A percentile compares a stretch with the other conserved stretches of the same genome.
Conservation (phyloP, 305 asterid species). For the Solanum hybrid region DNA sequence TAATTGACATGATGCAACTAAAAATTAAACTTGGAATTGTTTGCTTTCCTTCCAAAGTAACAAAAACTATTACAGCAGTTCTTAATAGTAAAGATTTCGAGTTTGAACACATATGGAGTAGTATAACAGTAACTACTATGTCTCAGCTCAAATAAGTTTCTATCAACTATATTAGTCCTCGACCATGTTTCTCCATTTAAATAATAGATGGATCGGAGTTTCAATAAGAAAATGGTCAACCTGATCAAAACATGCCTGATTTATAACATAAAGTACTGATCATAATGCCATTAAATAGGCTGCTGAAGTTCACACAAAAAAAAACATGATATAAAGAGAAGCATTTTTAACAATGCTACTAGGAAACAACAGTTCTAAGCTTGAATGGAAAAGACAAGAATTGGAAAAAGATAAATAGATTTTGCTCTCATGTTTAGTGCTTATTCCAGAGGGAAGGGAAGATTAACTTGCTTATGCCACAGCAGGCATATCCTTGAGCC, state of each 20-base stretch:
- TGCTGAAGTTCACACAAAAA: background rate
- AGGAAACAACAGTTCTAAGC: background rate
- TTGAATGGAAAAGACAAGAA: background rate
- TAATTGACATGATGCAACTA: background rate
- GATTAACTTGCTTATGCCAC: background rate
- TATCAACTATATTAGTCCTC: background rate
- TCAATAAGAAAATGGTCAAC: background rate
- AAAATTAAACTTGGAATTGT: background rate
- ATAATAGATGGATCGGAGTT: background rate
- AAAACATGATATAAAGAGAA: background rate
- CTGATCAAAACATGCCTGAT: background rate
- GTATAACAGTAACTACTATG: background rate
- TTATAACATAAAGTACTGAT: background rate
- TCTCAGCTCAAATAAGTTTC: background rate
- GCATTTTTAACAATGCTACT: background rate
- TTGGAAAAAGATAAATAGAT: background rate
- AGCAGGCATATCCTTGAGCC: slow-evolving; percentile 21
- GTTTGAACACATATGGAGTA: background rate
- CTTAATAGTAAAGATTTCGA: background rate
- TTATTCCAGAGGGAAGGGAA: background rate
- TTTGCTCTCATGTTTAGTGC: background rate
- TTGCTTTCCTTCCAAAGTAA: background rate
- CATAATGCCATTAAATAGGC: background rate
- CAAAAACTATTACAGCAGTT: background rate
- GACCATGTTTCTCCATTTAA: background rate